Evolutionary conservation across 768 basidiomycete species (phyloP).

Genomic region (Erythrobasidium yunnanense): DNA sequence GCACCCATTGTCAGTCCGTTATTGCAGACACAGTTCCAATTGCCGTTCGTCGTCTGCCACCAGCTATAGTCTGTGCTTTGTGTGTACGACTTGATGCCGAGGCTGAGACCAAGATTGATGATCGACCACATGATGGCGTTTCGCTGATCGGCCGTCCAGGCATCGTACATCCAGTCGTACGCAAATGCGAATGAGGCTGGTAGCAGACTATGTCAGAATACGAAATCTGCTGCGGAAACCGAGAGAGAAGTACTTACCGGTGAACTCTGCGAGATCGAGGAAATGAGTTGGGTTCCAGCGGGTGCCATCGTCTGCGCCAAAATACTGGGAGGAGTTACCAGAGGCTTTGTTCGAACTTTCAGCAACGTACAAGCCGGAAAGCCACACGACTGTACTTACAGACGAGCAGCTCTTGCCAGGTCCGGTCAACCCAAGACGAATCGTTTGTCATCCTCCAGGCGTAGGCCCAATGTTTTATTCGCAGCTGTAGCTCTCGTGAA

Average conservation of each 20-base stretch:
- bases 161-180: constrained; percentile 91
- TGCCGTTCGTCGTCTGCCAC: constrained; percentile 42
- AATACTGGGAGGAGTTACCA: background rate
- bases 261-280: constrained; percentile 27
- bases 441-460: constrained; percentile 83
- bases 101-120: constrained; percentile 60
- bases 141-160: constrained; percentile 65
- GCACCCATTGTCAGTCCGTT: constrained; percentile 76
- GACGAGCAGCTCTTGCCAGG: constrained; percentile 72
- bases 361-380: too few relatives aligned
- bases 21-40: constrained; percentile 96
- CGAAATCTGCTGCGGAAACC: too few relatives aligned
- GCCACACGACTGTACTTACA: too few relatives aligned
- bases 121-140: constrained; percentile 58
- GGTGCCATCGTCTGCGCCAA: background rate
- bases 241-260: background rate
- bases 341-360: too few relatives aligned
- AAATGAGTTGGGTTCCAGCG: constrained; percentile 12
- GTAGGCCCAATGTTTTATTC: constrained; percentile 76
- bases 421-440: constrained; percentile 77
- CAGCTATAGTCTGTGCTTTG: constrained; percentile 29
- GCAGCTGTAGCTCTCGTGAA: constrained; percentile 76
- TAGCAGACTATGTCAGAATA: too few relatives aligned
- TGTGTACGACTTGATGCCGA: constrained; percentile 29
- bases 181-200: constrained; percentile 66